phyloP scores from a whole-genome alignment of 371 early-diverging fungal species.

The Parasitella parasitica region DNA sequence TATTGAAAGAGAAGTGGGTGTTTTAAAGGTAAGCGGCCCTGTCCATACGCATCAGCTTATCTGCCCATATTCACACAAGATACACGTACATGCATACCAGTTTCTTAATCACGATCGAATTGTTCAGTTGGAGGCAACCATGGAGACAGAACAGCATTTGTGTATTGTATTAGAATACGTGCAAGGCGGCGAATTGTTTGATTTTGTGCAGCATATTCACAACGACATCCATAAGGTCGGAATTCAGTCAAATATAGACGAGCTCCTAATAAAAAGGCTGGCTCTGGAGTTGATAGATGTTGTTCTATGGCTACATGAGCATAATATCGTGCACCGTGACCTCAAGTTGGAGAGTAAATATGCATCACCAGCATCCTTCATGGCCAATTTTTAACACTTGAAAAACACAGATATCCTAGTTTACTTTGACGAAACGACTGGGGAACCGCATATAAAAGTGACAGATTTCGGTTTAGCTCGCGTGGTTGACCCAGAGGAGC shows the following conservation, averaged over 20 bases:
- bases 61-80: too few species aligned
- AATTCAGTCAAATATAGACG: conserved; percentile 10
- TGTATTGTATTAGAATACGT: conserved; percentile 47
- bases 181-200: conserved; percentile 27
- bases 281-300: conserved; percentile 51
- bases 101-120: conserved; percentile 61
- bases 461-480: conserved; percentile 74
- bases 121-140: conserved; percentile 63
- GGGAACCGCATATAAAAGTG: conserved; percentile 58
- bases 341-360: conserved; percentile 68
- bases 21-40: conserved; percentile 25
- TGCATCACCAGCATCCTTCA: not conserved
- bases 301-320: conserved; percentile 60
- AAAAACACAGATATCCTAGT: conserved; percentile 31
- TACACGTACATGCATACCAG: conserved; percentile 19
- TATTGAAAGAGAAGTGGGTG: conserved; percentile 31
- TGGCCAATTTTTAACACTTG: not conserved
- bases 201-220: conserved; percentile 34
- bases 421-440: conserved; percentile 17
- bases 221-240: not conserved
- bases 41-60: too few species aligned
- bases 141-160: conserved; percentile 55
- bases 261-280: conserved; percentile 20
- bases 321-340: conserved; percentile 67
- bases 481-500: conserved; percentile 45